Percentiles rank a stretch among this genome's conserved stretches.
phyloP scores from a whole-genome alignment of 495 filamentous ascomycete genomes.

The Hypoxylon rickii region DNA sequence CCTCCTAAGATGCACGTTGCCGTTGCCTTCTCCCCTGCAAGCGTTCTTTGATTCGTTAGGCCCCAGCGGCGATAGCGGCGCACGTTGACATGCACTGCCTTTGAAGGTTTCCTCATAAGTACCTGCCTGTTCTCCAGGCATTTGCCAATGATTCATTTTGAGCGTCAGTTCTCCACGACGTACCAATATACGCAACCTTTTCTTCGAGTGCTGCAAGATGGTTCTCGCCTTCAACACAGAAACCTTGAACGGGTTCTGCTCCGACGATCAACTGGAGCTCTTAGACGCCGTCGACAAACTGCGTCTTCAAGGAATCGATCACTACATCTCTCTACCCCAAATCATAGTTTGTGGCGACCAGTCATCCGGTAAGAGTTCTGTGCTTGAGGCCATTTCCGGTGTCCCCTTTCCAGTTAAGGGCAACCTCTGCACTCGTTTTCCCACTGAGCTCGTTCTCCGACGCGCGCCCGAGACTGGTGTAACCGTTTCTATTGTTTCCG shows the following conservation, averaged over 20 bases:
- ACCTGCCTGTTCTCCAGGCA: too few species aligned
- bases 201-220: slow-evolving; percentile 9
- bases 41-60: not conserved
- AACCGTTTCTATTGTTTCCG: slow-evolving; percentile 36
- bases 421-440: slow-evolving; percentile 57
- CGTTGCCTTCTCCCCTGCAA: not conserved
- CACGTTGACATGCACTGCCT: not conserved
- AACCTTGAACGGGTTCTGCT: slow-evolving; percentile 25
- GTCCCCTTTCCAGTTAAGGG: slow-evolving; percentile 58
- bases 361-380: slow-evolving; percentile 64
- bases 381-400: slow-evolving; percentile 65
- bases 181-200: not conserved
- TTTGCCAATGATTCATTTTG: not conserved
- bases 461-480: slow-evolving; percentile 30
- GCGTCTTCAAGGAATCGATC: slow-evolving; percentile 53
- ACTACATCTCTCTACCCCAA: slow-evolving; percentile 59
- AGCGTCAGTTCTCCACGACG: not conserved
- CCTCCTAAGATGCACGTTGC: not conserved
- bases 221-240: slow-evolving; percentile 18
- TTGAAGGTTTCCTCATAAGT: too few species aligned
- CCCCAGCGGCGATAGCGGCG: not conserved
- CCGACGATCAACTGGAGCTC: slow-evolving; percentile 37
- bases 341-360: slow-evolving; percentile 66
- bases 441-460: slow-evolving; percentile 60
- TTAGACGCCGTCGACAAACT: slow-evolving; percentile 59